Percentiles rank a stretch among this genome's conserved stretches.
Evolutionary conservation across 495 filamentous ascomycete genomes (phyloP).

Genomic region (Parmelia sp.): DNA sequence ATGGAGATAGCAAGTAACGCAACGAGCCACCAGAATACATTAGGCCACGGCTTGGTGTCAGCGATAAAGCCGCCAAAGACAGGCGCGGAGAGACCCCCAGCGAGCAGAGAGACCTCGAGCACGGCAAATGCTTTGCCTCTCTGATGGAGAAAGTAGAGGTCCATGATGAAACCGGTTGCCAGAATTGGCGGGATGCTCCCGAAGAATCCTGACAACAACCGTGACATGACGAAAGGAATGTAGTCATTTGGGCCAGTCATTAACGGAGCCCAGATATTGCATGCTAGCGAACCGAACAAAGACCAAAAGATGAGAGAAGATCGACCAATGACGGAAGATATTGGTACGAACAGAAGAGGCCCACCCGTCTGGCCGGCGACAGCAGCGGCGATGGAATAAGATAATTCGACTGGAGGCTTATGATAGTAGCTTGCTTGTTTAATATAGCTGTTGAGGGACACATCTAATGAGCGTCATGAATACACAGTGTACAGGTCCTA

Average conservation of each 20-base stretch:
- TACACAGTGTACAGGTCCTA: background rate
- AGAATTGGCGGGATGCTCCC: conserved; percentile 37
- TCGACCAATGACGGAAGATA: conserved; percentile 37
- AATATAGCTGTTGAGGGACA: background rate
- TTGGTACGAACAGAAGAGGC: conserved; percentile 39
- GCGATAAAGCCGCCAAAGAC: conserved; percentile 45
- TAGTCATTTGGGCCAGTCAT: conserved; percentile 41
- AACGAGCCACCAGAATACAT: conserved; percentile 49
- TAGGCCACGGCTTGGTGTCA: conserved; percentile 35
- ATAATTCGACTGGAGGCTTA: conserved; percentile 14
- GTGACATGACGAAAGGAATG: conserved; percentile 40
- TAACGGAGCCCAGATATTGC: conserved; percentile 37
- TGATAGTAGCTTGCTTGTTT: conserved; percentile 9
- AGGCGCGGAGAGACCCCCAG: conserved; percentile 39
- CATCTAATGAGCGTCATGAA: background rate
- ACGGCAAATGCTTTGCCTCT: conserved; percentile 41
- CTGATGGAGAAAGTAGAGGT: conserved; percentile 45
- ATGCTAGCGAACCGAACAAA: conserved; percentile 32
- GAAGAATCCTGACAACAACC: conserved; percentile 39
- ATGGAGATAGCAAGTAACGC: conserved; percentile 34
- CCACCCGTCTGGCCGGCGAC: conserved; percentile 39
- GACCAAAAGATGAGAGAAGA: conserved; percentile 43
- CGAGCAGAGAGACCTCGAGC: conserved; percentile 37
- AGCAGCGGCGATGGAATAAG: conserved; percentile 32
- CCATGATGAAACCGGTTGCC: conserved; percentile 37